Evolutionary conservation across 2,329 filamentous ascomycete genomes (phyloP).

Genomic region (Cladosporium sp.): DNA sequence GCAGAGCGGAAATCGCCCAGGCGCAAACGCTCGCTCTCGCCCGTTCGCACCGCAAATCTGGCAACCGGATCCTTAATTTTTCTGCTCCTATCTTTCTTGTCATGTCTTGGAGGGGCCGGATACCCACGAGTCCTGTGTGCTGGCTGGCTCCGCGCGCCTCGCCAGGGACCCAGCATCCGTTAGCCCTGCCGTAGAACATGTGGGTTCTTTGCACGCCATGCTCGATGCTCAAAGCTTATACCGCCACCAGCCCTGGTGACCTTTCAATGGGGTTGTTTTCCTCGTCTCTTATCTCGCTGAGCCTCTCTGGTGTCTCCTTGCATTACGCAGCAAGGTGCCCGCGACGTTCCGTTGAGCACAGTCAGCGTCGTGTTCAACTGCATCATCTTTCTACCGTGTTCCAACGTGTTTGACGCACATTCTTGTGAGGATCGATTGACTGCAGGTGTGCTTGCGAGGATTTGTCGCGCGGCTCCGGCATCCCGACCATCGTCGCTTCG

Average conservation of each 20-base stretch:
- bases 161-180: background rate
- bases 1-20: background rate
- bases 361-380: slow-evolving; percentile 1
- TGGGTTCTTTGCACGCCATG: slow-evolving; percentile 10
- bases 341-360: background rate
- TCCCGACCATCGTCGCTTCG: background rate
- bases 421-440: background rate
- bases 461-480: background rate
- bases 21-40: background rate
- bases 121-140: background rate
- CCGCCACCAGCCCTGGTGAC: slow-evolving; percentile 2
- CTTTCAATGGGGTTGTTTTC: background rate
- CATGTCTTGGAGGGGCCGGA: background rate
- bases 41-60: background rate
- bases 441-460: background rate
- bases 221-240: slow-evolving; percentile 8
- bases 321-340: background rate
- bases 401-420: background rate
- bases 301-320: background rate
- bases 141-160: background rate
- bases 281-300: slow-evolving; percentile 4
- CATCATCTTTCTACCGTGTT: too few relatives aligned
- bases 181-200: slow-evolving; percentile 6
- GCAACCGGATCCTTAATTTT: background rate
- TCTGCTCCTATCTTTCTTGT: slow-evolving; percentile 12